A percentile compares a stretch with the other conserved stretches of the same genome.
Conservation (phyloP, 176 grass and related monocot genomes). For the Alopecurus myosuroides region DNA sequence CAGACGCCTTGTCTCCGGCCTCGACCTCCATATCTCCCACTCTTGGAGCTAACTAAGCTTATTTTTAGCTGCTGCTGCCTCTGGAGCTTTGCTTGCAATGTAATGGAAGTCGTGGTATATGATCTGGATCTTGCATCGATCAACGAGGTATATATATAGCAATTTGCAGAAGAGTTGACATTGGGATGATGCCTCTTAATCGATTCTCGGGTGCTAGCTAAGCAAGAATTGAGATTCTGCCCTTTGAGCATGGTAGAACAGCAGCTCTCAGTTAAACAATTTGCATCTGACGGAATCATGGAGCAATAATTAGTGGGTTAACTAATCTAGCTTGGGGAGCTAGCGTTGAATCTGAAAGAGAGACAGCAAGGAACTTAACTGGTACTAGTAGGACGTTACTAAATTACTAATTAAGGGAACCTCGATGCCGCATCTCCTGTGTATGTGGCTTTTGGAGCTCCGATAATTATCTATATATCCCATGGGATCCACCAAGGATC, state of each 20-base stretch:
- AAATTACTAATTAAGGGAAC: not conserved
- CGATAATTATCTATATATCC: not conserved
- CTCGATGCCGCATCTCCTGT: constrained; percentile 55
- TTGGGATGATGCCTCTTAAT: not conserved
- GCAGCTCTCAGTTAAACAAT: not conserved
- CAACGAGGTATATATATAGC: not conserved
- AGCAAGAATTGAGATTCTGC: not conserved
- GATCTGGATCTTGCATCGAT: not conserved
- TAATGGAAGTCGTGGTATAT: not conserved
- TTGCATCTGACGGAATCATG: not conserved
- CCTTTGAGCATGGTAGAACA: not conserved
- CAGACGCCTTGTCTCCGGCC: not conserved
- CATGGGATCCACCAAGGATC: constrained; percentile 47
- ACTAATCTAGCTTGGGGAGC: not conserved
- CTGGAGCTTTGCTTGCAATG: not conserved
- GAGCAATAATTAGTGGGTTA: not conserved
- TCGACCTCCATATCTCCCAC: not conserved
- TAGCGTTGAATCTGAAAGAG: not conserved
- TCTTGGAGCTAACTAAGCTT: not conserved
- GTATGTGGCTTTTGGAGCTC: not conserved
- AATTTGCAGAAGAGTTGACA: not conserved
- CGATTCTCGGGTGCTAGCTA: not conserved
- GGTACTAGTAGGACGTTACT: too few relatives aligned
- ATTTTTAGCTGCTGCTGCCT: not conserved
- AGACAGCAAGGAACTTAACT: not conserved